Evolutionary conservation across 768 basidiomycete genomes (phyloP).

Genomic region (Termitomyces sp.): DNA sequence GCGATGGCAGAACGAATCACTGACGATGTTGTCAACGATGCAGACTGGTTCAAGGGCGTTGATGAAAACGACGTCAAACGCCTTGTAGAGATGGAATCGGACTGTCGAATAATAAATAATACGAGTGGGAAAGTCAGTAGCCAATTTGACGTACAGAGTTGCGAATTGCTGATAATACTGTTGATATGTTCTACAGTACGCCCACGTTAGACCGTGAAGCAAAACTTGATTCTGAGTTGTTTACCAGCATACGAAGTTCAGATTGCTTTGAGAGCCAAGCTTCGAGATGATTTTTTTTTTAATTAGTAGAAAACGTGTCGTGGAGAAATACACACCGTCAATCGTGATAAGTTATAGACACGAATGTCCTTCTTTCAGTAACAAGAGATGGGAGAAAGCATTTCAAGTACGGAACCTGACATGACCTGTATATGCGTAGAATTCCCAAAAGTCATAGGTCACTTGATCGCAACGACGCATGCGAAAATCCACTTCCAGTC

Average conservation of each 20-base stretch:
- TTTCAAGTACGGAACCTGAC: conserved; percentile 20
- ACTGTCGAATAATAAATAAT: conserved; percentile 1
- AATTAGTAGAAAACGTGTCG: not conserved
- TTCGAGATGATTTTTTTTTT: not conserved
- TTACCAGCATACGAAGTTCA: not conserved
- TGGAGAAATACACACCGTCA: conserved; percentile 7
- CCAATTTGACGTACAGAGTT: not conserved
- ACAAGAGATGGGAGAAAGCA: not conserved
- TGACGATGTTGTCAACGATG: not conserved
- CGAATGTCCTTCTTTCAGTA: not conserved
- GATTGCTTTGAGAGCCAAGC: not conserved
- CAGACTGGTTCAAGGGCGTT: not conserved
- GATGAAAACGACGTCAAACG: not conserved
- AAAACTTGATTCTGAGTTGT: not conserved
- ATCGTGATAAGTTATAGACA: not conserved
- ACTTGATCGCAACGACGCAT: conserved; percentile 27
- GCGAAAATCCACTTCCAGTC: conserved; percentile 10
- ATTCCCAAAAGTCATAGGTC: conserved; percentile 20
- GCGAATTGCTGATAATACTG: not conserved
- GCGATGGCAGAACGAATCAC: not conserved
- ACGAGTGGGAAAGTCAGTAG: not conserved
- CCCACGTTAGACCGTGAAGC: not conserved
- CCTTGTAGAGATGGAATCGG: not conserved
- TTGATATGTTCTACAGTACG: not conserved
- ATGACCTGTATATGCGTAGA: conserved; percentile 24